Evolutionary conservation across 2,329 filamentous ascomycete species (phyloP), one percentile per base, ranked within the genome.

Genomic region (Clarireedia paspali): DNA sequence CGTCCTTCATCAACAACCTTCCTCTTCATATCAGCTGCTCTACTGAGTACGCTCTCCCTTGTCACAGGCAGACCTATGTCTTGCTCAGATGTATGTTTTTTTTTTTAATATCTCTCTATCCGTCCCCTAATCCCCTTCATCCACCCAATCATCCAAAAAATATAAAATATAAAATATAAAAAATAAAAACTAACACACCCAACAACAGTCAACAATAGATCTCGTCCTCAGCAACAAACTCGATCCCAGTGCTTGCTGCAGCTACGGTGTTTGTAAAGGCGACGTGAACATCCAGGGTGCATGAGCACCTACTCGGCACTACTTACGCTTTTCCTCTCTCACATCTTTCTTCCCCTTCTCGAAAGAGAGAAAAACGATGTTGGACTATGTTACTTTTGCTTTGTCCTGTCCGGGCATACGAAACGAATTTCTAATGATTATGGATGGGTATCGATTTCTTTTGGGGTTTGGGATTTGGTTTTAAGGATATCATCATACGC

Each of bases 171-270:
- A 27, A 26, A 47, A 24, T 9, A 20, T 20, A 27, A 10, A 4
- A 14, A 27, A 10, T 2, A 14, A 47, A 30, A 23, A 47, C 46
- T 50, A 50, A 50, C 24, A 49, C 36, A 15, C 12, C 20, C 12
- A 20, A 15, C 26, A 20, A n/a, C 24, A 55, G 53, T 38, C 53
- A 36, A 55, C 53, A n/a, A 50, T 46, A 50, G 53, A 55, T 26
- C 53, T 55, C 6, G 53, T 55, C 2, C 53, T 55, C 24, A 39
- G 46, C 49, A 46, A 46, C 46, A 40, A 40, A 6, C 26, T 55
- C n/a, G 53, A 55, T 36, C 53, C 53, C 20, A 55, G 53, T 46
- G 53, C 53, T 23, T 55, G 53, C 10, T 55, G 53, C 20, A 50
- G 46, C 39, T 55, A 55, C 36, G 53, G 53, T 20, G 30, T 44